phyloP scores from a whole-genome alignment of 208 protist species.

The Jaenimonas drosophilae region DNA sequence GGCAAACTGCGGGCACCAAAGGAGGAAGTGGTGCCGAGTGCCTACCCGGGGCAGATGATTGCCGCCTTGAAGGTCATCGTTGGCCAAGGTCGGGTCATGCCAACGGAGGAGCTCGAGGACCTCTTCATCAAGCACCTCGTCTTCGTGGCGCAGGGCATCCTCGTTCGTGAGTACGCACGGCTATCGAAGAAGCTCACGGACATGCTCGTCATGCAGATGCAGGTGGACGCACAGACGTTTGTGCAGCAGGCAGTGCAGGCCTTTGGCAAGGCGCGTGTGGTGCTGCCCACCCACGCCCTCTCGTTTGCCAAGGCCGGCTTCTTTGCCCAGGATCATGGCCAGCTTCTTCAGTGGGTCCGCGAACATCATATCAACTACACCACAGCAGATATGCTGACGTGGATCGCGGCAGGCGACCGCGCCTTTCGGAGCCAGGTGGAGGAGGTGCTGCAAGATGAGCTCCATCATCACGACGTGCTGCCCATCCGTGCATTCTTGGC shows the following conservation, averaged over 20 bases:
- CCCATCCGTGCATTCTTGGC: slow-evolving; percentile 42
- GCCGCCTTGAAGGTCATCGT: slow-evolving; percentile 33
- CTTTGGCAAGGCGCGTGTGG: slow-evolving; percentile 42
- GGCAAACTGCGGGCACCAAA: slow-evolving; percentile 45
- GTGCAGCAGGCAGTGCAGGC: slow-evolving; percentile 46
- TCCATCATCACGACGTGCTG: slow-evolving; percentile 53
- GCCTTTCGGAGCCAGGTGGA: slow-evolving; percentile 45
- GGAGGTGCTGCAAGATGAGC: slow-evolving; percentile 32
- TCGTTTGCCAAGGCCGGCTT: slow-evolving; percentile 68
- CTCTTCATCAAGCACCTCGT: slow-evolving; percentile 57
- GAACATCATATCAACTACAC: slow-evolving; percentile 41
- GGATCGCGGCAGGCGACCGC: slow-evolving; percentile 51
- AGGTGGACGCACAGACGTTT: slow-evolving; percentile 74
- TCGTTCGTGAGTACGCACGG: slow-evolving; percentile 71
- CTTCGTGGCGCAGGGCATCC: slow-evolving; percentile 51
- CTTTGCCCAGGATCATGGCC: slow-evolving; percentile 31
- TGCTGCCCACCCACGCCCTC: slow-evolving; percentile 49
- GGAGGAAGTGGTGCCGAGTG: slow-evolving; percentile 47
- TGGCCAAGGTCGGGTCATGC: slow-evolving; percentile 34
- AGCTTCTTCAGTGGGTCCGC: slow-evolving; percentile 55
- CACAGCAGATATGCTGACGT: slow-evolving; percentile 47
- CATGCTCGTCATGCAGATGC: slow-evolving; percentile 71
- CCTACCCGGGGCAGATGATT: slow-evolving; percentile 51
- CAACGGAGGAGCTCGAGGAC: slow-evolving; percentile 47
- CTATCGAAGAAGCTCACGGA: slow-evolving; percentile 53